phyloP scores from a whole-genome alignment of 768 basidiomycete species.

The Phlebiopsis gigantea region DNA sequence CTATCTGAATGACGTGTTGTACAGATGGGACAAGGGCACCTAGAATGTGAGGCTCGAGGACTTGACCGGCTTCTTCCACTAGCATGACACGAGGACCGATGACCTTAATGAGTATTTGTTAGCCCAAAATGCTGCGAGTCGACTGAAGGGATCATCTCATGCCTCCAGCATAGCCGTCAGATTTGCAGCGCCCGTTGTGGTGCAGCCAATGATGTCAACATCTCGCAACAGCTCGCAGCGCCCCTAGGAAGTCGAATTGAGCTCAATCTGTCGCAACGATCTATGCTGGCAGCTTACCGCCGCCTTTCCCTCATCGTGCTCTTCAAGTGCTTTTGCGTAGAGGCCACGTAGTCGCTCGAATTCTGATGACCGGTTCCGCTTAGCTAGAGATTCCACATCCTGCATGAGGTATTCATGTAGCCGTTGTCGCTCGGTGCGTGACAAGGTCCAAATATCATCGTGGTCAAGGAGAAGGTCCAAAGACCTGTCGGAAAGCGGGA shows the following conservation, averaged over 20 bases:
- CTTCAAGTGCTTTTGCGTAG: conserved; percentile 16
- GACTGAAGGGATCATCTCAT: conserved; percentile 1
- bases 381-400: conserved; percentile 10
- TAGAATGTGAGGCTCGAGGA: conserved; percentile 72
- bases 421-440: conserved; percentile 6
- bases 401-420: conserved; percentile 16
- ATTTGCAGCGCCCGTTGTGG: conserved; percentile 77
- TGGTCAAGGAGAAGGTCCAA: conserved; percentile 1
- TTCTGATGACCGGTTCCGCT: conserved; percentile 8
- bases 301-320: conserved; percentile 21
- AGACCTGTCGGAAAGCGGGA: conserved; percentile 1
- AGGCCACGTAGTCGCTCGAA: conserved; percentile 16
- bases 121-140: too few species aligned
- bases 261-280: not conserved
- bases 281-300: conserved; percentile 18
- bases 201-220: conserved; percentile 70
- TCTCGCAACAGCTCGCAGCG: conserved; percentile 47
- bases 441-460: conserved; percentile 10
- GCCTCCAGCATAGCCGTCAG: conserved; percentile 54
- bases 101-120: conserved; percentile 32
- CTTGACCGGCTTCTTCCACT: conserved; percentile 81
- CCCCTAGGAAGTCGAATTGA: conserved; percentile 30
- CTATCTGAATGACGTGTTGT: conserved; percentile 74
- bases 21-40: conserved; percentile 56
- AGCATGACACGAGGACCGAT: conserved; percentile 56